Base-by-base conservation (phyloP, 1,284 basidiomycete genomes). In the Stygiomarasmius scandens region DNA sequence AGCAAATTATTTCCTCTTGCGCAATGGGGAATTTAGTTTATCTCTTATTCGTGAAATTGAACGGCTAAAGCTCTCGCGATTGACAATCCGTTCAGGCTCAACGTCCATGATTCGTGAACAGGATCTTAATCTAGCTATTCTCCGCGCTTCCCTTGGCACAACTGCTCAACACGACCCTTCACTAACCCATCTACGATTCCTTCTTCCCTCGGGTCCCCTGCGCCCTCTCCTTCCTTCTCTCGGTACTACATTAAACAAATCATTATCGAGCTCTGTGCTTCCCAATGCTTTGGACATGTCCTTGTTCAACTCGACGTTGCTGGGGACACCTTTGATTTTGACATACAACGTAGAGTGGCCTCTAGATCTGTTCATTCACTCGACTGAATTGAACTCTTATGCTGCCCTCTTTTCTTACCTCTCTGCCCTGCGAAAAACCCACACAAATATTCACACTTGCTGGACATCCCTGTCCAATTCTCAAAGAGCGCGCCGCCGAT, bases 391-490 rank as follows among this genome's bases (percentile, higher is more conserved):
- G 16, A 75, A 83, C 9, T 81, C 85, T 20, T 96, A 96, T 67
- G 84, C 84, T 1, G 83, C 83, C 25, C 73, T 96, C 50, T 94
- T 95, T 71, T 82, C 90, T 4, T 96, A 93, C 73, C 77, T 96
- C 3, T 88, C 89, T 22, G 88, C 93, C 0, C 73, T 96, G 45
- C 85, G 93, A 29, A 90, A 92, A 67, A 91, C 90, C 0, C 93
- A 96, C 64, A 84, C 84, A 0, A 82, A 86, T 22, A 83, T 95
- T 8, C 86, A 94, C 58, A 80, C 82, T 1, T 90, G 89, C 66
- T 96, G 94, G 95, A 81, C 86, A 1, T 86, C 87, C 0, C 76
- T 96, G 23, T 93, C 90, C 10, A 92, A 91, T 63, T 80, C 91
- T 1, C 93, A 95, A 69, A 83, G 93, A 8, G 86, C 85, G 2